Percentiles rank a stretch among this genome's conserved stretches.
Conservation (phyloP, 2,329 filamentous ascomycete genomes). For the Fusarium decemcellulare region DNA sequence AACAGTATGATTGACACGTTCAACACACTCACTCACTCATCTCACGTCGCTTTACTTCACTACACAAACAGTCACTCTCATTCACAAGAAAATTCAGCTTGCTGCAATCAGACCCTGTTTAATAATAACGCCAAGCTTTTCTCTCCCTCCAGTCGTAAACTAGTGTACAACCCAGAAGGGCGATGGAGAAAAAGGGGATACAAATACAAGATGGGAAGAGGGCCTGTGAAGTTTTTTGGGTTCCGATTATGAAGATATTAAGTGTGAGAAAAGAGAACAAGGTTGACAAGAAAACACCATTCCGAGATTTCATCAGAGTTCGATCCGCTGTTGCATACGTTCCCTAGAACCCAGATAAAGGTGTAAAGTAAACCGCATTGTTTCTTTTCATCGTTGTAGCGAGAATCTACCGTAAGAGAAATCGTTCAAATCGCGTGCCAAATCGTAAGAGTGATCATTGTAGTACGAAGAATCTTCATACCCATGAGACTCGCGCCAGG, state of each 20-base stretch:
- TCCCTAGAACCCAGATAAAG: constrained; percentile 44
- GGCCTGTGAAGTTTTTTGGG: constrained; percentile 45
- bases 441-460: constrained; percentile 55
- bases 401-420: constrained; percentile 56
- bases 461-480: constrained; percentile 43
- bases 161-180: constrained; percentile 55
- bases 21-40: not conserved
- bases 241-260: constrained; percentile 50
- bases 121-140: constrained; percentile 53
- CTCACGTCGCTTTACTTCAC: not conserved
- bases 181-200: constrained; percentile 51
- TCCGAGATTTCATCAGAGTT: constrained; percentile 46
- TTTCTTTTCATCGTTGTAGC: constrained; percentile 49
- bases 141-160: constrained; percentile 51
- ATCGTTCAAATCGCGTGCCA: constrained; percentile 57
- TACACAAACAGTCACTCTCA: constrained; percentile 18
- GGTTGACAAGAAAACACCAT: constrained; percentile 46
- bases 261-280: constrained; percentile 47
- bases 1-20: constrained; percentile 1
- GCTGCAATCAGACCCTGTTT: constrained; percentile 49
- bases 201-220: constrained; percentile 53
- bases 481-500: constrained; percentile 45
- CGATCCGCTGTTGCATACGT: constrained; percentile 46
- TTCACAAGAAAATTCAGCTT: constrained; percentile 22
- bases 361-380: constrained; percentile 43